Evolutionary conservation across 1,139 yeast genomes (phyloP).

Genomic region (Yamadazyma songkhlaensis): DNA sequence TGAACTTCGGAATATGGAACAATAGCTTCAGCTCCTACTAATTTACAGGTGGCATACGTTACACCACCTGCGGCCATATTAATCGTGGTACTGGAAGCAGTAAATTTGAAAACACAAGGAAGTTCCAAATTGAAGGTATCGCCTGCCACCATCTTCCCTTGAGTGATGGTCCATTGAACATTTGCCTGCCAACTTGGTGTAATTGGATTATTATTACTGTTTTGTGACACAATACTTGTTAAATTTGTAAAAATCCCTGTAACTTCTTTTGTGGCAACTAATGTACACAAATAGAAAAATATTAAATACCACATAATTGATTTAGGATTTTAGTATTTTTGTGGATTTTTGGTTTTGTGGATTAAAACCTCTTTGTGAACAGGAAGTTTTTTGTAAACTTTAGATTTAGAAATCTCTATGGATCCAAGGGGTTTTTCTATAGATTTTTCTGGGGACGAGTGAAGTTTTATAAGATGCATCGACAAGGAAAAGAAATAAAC

Average conservation of each 20-base stretch:
- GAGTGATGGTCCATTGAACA: constrained; percentile 23
- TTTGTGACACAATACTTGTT: neutral
- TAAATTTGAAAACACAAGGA: constrained; percentile 32
- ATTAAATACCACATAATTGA: no score
- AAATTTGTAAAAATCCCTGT: constrained; percentile 5
- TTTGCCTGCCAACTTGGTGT: constrained; percentile 24
- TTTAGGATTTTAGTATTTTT: no score
- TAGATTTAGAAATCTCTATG: no score
- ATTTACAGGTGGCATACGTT: constrained; percentile 25
- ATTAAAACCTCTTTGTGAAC: no score
- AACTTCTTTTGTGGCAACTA: constrained; percentile 3
- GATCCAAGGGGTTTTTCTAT: no score
- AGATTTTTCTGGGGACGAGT: no score
- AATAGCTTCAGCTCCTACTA: constrained; percentile 21
- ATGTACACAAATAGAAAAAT: neutral
- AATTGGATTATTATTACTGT: constrained; percentile 10
- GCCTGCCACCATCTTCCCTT: constrained; percentile 19
- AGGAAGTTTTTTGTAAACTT: no score
- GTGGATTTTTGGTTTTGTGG: no score
- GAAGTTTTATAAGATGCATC: no score
- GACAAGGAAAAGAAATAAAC: no score
- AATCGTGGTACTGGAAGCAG: constrained; percentile 16
- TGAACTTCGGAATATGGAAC: constrained; percentile 21
- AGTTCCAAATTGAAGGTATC: constrained; percentile 30
- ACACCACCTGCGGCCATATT: constrained; percentile 16